These are phyloP conservation scores for Colletotrichum orbiculare DNA, from an alignment of 2,329 filamentous ascomycete genomes.

Conservation along the genomic window DNA sequence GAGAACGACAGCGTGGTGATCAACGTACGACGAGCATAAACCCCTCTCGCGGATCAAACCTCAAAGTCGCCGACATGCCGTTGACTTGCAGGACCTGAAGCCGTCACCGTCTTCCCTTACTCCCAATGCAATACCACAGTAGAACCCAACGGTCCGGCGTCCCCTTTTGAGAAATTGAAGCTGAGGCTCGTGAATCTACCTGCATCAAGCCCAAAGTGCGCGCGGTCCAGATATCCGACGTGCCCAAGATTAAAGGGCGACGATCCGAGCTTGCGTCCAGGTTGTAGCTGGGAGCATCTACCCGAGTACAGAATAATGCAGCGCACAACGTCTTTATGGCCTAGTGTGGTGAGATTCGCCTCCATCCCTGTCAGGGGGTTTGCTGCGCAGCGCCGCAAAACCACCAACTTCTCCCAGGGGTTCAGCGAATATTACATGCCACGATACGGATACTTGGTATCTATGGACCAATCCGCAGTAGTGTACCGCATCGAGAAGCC, in stretches of 20 bases:
- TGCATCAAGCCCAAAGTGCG: too few relatives aligned
- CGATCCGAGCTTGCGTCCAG: constrained; percentile 9
- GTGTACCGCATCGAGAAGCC: constrained; percentile 1
- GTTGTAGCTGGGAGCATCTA: not conserved
- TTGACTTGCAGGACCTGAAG: not conserved
- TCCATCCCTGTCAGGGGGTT: constrained; percentile 7
- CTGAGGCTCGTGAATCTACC: too few relatives aligned
- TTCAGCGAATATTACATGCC: too few relatives aligned
- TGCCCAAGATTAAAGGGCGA: constrained; percentile 11
- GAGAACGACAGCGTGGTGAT: not conserved
- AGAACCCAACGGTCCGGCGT: too few relatives aligned
- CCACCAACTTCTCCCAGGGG: not conserved
- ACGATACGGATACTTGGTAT: too few relatives aligned
- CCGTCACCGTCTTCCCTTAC: not conserved
- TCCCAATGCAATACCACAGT: not conserved
- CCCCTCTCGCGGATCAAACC: constrained; percentile 10
- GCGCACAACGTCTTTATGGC: constrained; percentile 8
- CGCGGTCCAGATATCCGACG: not conserved
- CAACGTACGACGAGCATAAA: constrained; percentile 22
- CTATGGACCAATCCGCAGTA: too few relatives aligned
- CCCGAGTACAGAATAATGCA: not conserved
- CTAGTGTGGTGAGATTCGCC: not conserved
- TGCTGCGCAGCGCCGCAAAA: not conserved
- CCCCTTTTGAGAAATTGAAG: too few relatives aligned
- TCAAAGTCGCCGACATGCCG: not conserved